phyloP scores from a whole-genome alignment of 1,139 yeast species.

The Hansenula sp. region DNA sequence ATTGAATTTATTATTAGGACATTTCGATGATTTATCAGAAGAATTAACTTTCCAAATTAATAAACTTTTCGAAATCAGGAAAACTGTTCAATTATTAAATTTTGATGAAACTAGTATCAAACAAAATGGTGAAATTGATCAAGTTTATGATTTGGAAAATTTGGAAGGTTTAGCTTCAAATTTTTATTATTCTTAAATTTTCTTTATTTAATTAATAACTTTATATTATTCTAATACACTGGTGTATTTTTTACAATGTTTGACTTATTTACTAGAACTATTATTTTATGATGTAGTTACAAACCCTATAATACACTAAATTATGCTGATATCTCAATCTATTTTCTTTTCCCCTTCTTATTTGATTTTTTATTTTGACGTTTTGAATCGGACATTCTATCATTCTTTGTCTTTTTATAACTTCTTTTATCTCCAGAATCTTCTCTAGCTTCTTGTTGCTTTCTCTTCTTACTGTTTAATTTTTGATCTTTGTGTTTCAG shows the following conservation, averaged over 20 bases:
- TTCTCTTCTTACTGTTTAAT: slow-evolving; percentile 53
- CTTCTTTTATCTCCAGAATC: slow-evolving; percentile 38
- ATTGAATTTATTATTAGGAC: slow-evolving; percentile 51
- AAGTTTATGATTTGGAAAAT: slow-evolving; percentile 38
- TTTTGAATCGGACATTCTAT: slow-evolving; percentile 49
- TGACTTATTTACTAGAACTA: too few species aligned
- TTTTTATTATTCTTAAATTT: slow-evolving; percentile 39
- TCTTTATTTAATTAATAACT: too few species aligned
- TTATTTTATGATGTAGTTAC: too few species aligned
- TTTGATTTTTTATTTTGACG: slow-evolving; percentile 33
- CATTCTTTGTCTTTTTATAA: slow-evolving; percentile 69
- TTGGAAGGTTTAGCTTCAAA: slow-evolving; percentile 36
- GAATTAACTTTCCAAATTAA: slow-evolving; percentile 60
- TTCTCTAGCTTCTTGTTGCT: slow-evolving; percentile 49
- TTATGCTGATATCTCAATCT: too few species aligned
- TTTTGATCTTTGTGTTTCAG: slow-evolving; percentile 34
- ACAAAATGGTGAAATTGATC: slow-evolving; percentile 16
- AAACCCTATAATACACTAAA: too few species aligned
- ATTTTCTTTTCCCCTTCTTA: slow-evolving; percentile 26
- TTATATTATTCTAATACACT: too few species aligned
- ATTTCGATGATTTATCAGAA: slow-evolving; percentile 38
- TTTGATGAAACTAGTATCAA: slow-evolving; percentile 29
- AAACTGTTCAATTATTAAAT: slow-evolving; percentile 59
- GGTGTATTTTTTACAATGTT: too few species aligned
- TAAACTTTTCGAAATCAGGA: slow-evolving; percentile 54